phyloP scores from a whole-genome alignment of 1,284 basidiomycete genomes.

The Trichosporon coremiiforme region DNA sequence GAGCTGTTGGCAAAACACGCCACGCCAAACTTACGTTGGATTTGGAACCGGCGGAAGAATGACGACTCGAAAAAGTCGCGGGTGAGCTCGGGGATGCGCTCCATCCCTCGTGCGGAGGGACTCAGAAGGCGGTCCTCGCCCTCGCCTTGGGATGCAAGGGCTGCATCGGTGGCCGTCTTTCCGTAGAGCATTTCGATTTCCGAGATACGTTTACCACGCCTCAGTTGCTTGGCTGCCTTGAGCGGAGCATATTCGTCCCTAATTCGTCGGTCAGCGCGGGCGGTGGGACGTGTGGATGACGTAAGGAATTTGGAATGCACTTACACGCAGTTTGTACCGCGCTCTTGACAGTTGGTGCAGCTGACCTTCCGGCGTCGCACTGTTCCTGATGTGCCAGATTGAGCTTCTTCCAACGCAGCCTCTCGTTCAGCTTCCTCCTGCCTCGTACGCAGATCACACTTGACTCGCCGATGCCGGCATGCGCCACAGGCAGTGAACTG shows the following conservation, averaged over 20 bases:
- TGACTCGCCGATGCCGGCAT: constrained; percentile 74
- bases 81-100: constrained; percentile 62
- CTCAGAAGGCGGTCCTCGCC: constrained; percentile 29
- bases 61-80: constrained; percentile 76
- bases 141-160: constrained; percentile 37
- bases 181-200: constrained; percentile 65
- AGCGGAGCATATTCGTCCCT: constrained; percentile 83
- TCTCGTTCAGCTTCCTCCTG: constrained; percentile 43
- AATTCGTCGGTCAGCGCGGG: constrained; percentile 24
- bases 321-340: constrained; percentile 80
- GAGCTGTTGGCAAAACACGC: not conserved
- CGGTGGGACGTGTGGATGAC: not conserved
- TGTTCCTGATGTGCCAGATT: constrained; percentile 8
- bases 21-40: constrained; percentile 66
- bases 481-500: constrained; percentile 87
- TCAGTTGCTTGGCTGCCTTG: constrained; percentile 78
- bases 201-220: constrained; percentile 78
- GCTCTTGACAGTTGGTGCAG: constrained; percentile 84
- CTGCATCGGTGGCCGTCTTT: constrained; percentile 43
- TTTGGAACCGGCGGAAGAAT: constrained; percentile 76
- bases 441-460: constrained; percentile 53
- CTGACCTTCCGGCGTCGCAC: constrained; percentile 45
- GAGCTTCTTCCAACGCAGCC: constrained; percentile 23
- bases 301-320: constrained; percentile 49
- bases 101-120: constrained; percentile 29